These are phyloP conservation scores for Trametes villosa DNA, from an alignment of 768 basidiomycete genomes.

Conservation along the genomic window DNA sequence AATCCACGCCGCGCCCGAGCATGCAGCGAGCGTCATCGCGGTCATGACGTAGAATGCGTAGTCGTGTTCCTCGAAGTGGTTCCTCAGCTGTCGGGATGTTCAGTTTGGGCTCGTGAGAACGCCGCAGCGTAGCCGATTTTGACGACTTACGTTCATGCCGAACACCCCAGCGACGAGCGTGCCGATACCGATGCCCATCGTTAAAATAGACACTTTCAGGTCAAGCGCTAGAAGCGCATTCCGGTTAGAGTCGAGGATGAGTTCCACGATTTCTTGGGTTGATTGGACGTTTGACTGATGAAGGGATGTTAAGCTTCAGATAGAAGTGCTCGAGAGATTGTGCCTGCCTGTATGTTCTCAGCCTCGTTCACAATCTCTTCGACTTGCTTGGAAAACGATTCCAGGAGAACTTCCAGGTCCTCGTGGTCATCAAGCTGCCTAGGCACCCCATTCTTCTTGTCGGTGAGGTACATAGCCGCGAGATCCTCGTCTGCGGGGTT, in stretches of 20 bases:
- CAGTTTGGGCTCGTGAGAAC: slow-evolving; percentile 15
- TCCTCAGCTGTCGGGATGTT: slow-evolving; percentile 36
- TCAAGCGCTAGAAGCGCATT: slow-evolving; percentile 91
- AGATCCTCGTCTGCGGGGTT: slow-evolving; percentile 80
- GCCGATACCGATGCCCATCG: slow-evolving; percentile 90
- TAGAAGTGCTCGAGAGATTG: neutral
- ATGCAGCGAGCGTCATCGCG: slow-evolving; percentile 23
- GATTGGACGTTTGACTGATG: slow-evolving; percentile 88
- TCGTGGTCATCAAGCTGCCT: slow-evolving; percentile 83
- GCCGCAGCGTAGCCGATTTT: slow-evolving; percentile 2
- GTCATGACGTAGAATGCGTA: slow-evolving; percentile 34
- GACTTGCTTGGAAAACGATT: slow-evolving; percentile 94
- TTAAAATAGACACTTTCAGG: slow-evolving; percentile 92
- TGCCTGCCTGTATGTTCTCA: slow-evolving; percentile 76
- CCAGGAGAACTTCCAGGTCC: slow-evolving; percentile 90
- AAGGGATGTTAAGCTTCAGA: slow-evolving; percentile 1
- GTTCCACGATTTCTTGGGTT: slow-evolving; percentile 97
- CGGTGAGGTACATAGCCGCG: slow-evolving; percentile 93
- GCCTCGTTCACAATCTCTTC: slow-evolving; percentile 96
- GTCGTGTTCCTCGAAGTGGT: slow-evolving; percentile 33
- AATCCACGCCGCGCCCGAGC: slow-evolving; percentile 25
- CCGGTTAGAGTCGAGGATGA: slow-evolving; percentile 94
- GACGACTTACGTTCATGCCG: slow-evolving; percentile 87
- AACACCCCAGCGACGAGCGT: slow-evolving; percentile 91
- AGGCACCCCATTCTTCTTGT: slow-evolving; percentile 67